These are phyloP conservation scores for Lycium ferocissimum DNA, from an alignment of 257 asterid genomes.

Conservation along the genomic window DNA sequence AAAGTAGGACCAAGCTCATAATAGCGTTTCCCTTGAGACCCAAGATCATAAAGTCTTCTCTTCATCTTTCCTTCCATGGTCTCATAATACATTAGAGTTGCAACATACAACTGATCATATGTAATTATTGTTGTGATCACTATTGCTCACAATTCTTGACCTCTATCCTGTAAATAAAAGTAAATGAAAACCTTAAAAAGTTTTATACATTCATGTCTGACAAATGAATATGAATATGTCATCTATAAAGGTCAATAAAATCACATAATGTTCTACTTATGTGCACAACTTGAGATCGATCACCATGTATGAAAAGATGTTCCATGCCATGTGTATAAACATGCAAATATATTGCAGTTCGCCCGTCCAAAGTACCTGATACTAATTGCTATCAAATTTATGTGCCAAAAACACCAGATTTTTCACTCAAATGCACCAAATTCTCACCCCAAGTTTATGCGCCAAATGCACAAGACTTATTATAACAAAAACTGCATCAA, in stretches of 20 bases:
- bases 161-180: background rate
- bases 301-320: background rate
- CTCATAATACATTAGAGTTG: background rate
- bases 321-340: background rate
- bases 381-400: no score
- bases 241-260: background rate
- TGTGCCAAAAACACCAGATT: no score
- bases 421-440: no score
- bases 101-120: background rate
- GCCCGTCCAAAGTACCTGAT: no score
- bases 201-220: background rate
- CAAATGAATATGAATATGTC: background rate
- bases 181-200: background rate
- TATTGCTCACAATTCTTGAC: background rate
- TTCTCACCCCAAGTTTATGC: no score
- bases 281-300: background rate
- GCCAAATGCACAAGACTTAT: no score
- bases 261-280: no score
- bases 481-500: no score
- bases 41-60: background rate
- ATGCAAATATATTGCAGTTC: no score
- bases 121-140: background rate
- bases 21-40: background rate
- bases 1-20: background rate
- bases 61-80: background rate